Evolutionary conservation across 1,284 basidiomycete species (phyloP).

Genomic region (Fomitopsis pinicola): DNA sequence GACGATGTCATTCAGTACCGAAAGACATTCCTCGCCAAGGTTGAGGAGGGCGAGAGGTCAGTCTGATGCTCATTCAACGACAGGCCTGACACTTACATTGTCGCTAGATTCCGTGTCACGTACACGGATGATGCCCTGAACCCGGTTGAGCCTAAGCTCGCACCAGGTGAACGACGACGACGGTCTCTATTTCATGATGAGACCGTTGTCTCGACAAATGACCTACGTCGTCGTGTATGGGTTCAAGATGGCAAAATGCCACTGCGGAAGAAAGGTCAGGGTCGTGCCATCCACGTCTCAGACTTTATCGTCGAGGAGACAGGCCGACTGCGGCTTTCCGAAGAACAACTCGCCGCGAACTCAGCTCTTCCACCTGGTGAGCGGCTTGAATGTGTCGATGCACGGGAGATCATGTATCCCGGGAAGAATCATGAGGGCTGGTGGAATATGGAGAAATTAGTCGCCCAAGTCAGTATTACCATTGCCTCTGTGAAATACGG

Average conservation of each 20-base stretch:
- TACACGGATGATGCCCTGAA: too few species aligned
- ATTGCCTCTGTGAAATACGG: too few species aligned
- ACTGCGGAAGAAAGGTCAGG: slow-evolving; percentile 34
- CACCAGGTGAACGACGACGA: slow-evolving; percentile 6
- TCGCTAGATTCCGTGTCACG: too few species aligned
- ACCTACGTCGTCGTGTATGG: slow-evolving; percentile 29
- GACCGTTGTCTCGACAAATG: slow-evolving; percentile 34
- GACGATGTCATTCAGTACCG: slow-evolving; percentile 29
- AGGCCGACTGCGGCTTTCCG: too few species aligned
- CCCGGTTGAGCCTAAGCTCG: too few species aligned
- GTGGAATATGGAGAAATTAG: slow-evolving; percentile 36
- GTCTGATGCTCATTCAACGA: too few species aligned
- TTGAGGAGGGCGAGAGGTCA: too few species aligned
- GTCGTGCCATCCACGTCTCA: slow-evolving; percentile 14
- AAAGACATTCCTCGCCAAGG: slow-evolving; percentile 18
- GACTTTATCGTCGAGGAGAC: slow-evolving; percentile 9
- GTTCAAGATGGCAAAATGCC: slow-evolving; percentile 28
- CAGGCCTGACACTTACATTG: too few species aligned
- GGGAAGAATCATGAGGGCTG: slow-evolving; percentile 34
- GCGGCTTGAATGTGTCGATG: slow-evolving; percentile 7
- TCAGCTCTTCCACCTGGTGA: slow-evolving; percentile 10
- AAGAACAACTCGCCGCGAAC: too few species aligned
- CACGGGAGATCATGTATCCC: slow-evolving; percentile 4
- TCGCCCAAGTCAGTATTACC: slow-evolving; percentile 37
- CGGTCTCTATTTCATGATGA: slow-evolving; percentile 34